A percentile compares a stretch with the other conserved stretches of the same genome.
phyloP scores from a whole-genome alignment of 2,329 filamentous ascomycete genomes.

The Diaporthe citri region DNA sequence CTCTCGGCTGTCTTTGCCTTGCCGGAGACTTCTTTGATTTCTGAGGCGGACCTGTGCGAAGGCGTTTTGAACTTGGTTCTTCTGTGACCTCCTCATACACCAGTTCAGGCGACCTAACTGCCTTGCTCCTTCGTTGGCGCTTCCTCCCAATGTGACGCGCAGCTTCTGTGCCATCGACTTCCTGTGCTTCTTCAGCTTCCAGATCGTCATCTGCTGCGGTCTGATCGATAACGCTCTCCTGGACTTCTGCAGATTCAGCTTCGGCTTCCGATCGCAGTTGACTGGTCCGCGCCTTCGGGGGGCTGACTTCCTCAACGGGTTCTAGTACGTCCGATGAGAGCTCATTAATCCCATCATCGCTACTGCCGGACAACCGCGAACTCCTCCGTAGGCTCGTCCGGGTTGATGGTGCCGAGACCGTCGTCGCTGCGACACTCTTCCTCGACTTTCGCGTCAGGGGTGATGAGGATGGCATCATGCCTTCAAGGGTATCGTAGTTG shows the following conservation, averaged over 20 bases:
- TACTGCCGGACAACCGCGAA: slow-evolving; percentile 28
- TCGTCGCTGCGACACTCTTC: slow-evolving; percentile 48
- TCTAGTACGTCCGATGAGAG: slow-evolving; percentile 45
- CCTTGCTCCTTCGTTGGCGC: slow-evolving; percentile 54
- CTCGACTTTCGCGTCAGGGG: slow-evolving; percentile 59
- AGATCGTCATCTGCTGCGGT: slow-evolving; percentile 17
- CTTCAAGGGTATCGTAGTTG: slow-evolving; percentile 46
- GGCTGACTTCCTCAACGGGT: background rate
- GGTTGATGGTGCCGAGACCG: slow-evolving; percentile 49
- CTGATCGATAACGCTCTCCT: slow-evolving; percentile 43
- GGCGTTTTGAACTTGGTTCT: slow-evolving; percentile 53
- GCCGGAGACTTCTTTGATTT: slow-evolving; percentile 54
- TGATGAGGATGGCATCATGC: slow-evolving; percentile 54
- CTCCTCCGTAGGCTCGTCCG: slow-evolving; percentile 43
- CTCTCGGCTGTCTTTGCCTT: slow-evolving; percentile 52
- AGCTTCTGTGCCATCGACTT: slow-evolving; percentile 58
- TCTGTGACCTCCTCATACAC: slow-evolving; percentile 53
- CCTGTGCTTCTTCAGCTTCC: slow-evolving; percentile 55
- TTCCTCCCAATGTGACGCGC: slow-evolving; percentile 58
- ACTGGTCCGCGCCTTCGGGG: background rate
- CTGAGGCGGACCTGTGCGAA: slow-evolving; percentile 46
- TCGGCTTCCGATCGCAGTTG: slow-evolving; percentile 10
- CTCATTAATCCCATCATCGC: slow-evolving; percentile 46
- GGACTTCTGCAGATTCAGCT: slow-evolving; percentile 6
- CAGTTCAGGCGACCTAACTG: slow-evolving; percentile 57